Evolutionary conservation across 108 stramenopile species (phyloP).

Genomic region (Cyclotella baltica): DNA sequence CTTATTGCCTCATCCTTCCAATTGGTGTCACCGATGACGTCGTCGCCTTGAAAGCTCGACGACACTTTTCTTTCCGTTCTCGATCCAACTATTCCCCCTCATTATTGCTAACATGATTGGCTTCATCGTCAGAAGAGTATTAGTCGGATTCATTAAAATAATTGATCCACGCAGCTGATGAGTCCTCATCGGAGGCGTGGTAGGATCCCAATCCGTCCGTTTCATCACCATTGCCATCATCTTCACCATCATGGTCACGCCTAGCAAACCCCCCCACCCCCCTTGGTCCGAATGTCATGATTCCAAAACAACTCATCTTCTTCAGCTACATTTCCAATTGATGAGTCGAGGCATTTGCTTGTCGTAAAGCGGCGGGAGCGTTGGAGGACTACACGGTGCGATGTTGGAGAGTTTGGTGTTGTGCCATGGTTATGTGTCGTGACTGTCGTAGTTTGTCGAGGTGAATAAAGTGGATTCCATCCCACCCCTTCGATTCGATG

Average conservation of each 20-base stretch:
- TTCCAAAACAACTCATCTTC: constrained; percentile 89
- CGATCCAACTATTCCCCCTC: constrained; percentile 58
- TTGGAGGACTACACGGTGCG: constrained; percentile 48
- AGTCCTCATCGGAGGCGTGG: constrained; percentile 82
- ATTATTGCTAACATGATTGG: no score
- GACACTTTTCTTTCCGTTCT: constrained; percentile 32
- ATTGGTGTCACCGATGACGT: constrained; percentile 48
- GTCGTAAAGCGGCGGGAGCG: constrained; percentile 80
- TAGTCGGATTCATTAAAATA: constrained; percentile 91
- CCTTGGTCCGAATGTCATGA: constrained; percentile 88
- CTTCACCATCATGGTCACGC: not conserved
- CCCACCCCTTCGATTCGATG: no score
- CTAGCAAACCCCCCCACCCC: constrained; percentile 59
- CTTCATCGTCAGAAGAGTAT: constrained; percentile 56
- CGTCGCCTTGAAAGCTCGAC: constrained; percentile 23
- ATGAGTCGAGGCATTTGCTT: constrained; percentile 72
- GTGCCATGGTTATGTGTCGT: no score
- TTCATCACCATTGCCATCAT: not conserved
- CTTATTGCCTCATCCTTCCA: constrained; percentile 36
- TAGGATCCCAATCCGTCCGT: constrained; percentile 67
- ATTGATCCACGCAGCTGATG: constrained; percentile 65
- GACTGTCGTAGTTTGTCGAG: not conserved
- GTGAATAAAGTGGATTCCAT: no score
- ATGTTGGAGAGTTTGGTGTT: not conserved
- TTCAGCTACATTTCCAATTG: constrained; percentile 81